Evolutionary conservation across 768 basidiomycete genomes (phyloP).

Genomic region (Hemileccinum impolitum): DNA sequence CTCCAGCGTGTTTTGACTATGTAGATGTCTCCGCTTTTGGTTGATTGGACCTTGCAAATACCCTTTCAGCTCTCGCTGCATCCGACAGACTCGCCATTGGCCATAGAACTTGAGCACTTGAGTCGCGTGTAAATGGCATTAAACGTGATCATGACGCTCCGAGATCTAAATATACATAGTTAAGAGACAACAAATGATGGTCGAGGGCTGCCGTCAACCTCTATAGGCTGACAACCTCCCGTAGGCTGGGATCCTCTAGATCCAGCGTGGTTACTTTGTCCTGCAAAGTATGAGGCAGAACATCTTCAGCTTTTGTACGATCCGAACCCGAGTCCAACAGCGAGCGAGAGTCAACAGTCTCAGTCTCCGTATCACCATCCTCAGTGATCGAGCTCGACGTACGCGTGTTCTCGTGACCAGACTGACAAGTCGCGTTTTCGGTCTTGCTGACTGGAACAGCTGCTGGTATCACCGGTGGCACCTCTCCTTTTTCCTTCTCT

Average conservation of each 20-base stretch:
- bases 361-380: conserved; percentile 21
- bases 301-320: conserved; percentile 24
- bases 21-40: background rate
- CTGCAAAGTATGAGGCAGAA: conserved; percentile 23
- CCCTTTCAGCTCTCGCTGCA: too few relatives aligned
- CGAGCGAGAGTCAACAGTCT: conserved; percentile 23
- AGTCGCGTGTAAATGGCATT: conserved; percentile 1
- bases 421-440: background rate
- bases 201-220: background rate
- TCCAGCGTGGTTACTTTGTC: conserved; percentile 23
- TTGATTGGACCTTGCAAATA: too few relatives aligned
- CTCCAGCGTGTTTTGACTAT: background rate
- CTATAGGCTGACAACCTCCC: conserved; percentile 15
- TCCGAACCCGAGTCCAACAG: conserved; percentile 29
- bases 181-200: conserved; percentile 7
- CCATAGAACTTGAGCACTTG: background rate
- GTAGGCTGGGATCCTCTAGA: conserved; percentile 25
- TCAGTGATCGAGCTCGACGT: conserved; percentile 6
- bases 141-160: background rate
- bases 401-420: conserved; percentile 3
- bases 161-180: conserved; percentile 26
- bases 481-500: conserved; percentile 18
- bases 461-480: background rate
- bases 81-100: too few relatives aligned
- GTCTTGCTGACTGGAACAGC: background rate